These are phyloP conservation scores for Cladosporium sp. DNA, from an alignment of 2,329 filamentous ascomycete species.

Conservation along the genomic window DNA sequence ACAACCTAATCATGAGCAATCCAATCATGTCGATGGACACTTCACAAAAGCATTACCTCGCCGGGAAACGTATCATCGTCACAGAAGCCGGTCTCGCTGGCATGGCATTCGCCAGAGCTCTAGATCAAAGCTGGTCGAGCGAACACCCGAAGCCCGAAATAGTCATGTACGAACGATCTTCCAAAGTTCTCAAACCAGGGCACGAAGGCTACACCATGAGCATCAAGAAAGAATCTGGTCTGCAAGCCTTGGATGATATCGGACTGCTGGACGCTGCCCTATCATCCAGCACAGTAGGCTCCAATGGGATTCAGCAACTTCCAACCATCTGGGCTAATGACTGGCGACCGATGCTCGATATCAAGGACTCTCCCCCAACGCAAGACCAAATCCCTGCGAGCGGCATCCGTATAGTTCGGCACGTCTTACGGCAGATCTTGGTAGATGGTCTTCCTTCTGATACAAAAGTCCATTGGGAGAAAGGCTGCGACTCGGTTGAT, in stretches of 20 bases:
- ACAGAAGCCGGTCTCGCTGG: constrained; percentile 25
- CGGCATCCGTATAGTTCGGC: constrained; percentile 7
- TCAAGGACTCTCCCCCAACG: neutral
- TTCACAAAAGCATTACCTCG: constrained; percentile 1
- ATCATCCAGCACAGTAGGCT: constrained; percentile 15
- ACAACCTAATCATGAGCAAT: neutral
- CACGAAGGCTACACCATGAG: constrained; percentile 25
- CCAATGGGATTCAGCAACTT: neutral
- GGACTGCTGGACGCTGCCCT: constrained; percentile 22
- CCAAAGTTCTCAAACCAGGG: constrained; percentile 1
- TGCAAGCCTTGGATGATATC: constrained; percentile 22
- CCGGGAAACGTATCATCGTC: constrained; percentile 26
- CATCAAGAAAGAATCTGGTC: constrained; percentile 15
- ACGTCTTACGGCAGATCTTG: constrained; percentile 12
- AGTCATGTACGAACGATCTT: constrained; percentile 23
- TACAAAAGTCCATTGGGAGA: constrained; percentile 15
- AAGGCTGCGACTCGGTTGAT: constrained; percentile 1
- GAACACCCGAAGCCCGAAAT: constrained; percentile 16
- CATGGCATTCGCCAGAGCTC: constrained; percentile 23
- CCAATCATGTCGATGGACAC: neutral
- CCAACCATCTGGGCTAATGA: constrained; percentile 4
- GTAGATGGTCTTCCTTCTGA: neutral
- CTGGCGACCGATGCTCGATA: constrained; percentile 5
- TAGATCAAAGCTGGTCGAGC: constrained; percentile 19
- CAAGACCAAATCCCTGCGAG: constrained; percentile 1